Evolutionary conservation across 345 rosid species (phyloP), one percentile per base, ranked within the genome.

Genomic region (Abelmoschus esculentus): DNA sequence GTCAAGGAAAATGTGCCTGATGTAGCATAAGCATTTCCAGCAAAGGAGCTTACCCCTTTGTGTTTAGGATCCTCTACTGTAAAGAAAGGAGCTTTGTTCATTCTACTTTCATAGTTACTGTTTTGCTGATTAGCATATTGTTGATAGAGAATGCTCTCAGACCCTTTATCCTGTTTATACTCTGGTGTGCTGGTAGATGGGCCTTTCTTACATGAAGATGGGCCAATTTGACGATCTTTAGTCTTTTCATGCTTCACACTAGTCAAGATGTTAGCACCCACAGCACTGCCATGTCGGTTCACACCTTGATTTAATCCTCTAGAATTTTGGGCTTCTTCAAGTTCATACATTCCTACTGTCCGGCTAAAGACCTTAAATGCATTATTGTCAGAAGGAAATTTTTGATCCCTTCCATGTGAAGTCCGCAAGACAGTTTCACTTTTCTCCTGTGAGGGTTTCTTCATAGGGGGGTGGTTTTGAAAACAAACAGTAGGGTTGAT

Each of bases 351-450:
- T 47, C 67, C 70, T 19, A 32, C 4, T 62, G 66, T 58, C 19
- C 26, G 71, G n/a, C 40, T 36, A 67, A 78, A 77, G 53, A 70
- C 54, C 70, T 75, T 77, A 26, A 46, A 49, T 44, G 56, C 57
- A 56, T 52, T 71, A 55, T 62, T 72, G 75, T 70, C 22, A 6
- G 46, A 34, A 36, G 61, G 64, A 70, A 70, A 47, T 0, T 7
- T 67, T 70, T 78, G 77, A 75, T 71, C 71, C 55, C 61, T 57
- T 19, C 74, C 76, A 76, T 61, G 72, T 49, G 71, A 65, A 74
- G 75, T 18, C 34, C 44, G 75, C 75, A 67, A 66, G 26, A 60
- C 32, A 50, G 58, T 57, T 66, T 76, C 78, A 14, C 78, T 63
- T 36, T 47, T 72, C 72, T 66, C 66, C 46, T 67, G 72, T 69